These are phyloP conservation scores for Lodderomyces elongisporus DNA, from an alignment of 1,139 yeast genomes.

Conservation along the genomic window DNA sequence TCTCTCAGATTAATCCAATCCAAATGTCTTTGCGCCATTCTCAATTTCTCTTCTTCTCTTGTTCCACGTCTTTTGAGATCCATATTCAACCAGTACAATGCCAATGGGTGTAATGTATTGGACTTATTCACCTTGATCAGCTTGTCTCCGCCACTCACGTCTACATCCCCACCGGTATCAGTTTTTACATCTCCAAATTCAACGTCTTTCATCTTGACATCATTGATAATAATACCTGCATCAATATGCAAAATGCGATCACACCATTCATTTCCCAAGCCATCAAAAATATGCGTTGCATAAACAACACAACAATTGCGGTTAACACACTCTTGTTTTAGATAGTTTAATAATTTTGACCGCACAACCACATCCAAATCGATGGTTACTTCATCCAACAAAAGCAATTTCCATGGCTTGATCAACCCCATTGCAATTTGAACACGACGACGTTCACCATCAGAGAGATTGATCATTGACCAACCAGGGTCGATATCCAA, in stretches of 20 bases:
- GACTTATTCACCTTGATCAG: conserved; percentile 37
- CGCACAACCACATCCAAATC: conserved; percentile 93
- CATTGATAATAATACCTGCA: conserved; percentile 48
- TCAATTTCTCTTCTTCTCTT: conserved; percentile 47
- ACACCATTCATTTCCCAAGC: conserved; percentile 79
- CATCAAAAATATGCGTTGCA: conserved; percentile 97
- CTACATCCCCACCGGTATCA: conserved; percentile 13
- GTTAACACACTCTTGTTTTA: conserved; percentile 61
- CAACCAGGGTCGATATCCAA: conserved; percentile 82
- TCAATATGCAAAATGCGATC: conserved; percentile 76
- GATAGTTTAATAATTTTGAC: conserved; percentile 62
- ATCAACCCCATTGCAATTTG: conserved; percentile 90
- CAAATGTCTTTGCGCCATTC: conserved; percentile 40
- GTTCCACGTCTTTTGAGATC: conserved; percentile 53
- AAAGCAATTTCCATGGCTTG: conserved; percentile 80
- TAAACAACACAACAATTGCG: conserved; percentile 73
- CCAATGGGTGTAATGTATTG: conserved; percentile 64
- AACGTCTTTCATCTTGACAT: conserved; percentile 18
- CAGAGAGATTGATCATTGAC: conserved; percentile 90
- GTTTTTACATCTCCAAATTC: conserved; percentile 17
- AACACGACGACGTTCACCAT: conserved; percentile 92
- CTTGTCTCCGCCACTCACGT: conserved; percentile 9
- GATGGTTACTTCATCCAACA: conserved; percentile 92
- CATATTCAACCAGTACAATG: conserved; percentile 55
- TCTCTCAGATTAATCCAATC: conserved; percentile 42